Conservation (phyloP, 2,329 filamentous ascomycete species). For the Hansfordia pulvinata region DNA sequence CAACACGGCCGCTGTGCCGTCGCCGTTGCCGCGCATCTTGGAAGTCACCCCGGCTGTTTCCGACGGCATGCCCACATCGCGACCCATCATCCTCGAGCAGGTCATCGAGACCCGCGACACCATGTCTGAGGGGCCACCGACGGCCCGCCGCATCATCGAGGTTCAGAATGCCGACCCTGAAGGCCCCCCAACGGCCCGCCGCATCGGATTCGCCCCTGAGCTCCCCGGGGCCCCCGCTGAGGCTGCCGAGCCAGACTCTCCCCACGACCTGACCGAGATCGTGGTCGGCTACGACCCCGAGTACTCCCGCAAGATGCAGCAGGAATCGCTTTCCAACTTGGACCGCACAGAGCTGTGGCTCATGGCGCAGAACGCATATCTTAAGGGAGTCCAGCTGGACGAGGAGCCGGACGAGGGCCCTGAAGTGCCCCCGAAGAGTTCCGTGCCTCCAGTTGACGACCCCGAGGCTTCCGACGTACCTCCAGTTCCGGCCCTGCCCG, state of each 20-base stretch:
- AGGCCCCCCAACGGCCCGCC: constrained; percentile 14
- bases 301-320: constrained; percentile 61
- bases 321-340: constrained; percentile 57
- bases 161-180: constrained; percentile 13
- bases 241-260: constrained; percentile 22
- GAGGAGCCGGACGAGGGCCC: constrained; percentile 22
- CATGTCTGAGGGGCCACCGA: constrained; percentile 22
- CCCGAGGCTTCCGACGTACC: constrained; percentile 14
- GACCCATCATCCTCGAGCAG: constrained; percentile 30
- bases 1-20: constrained; percentile 19
- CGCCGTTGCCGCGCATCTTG: constrained; percentile 34
- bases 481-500: constrained; percentile 9
- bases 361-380: constrained; percentile 64
- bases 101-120: constrained; percentile 20
- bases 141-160: constrained; percentile 12
- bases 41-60: constrained; percentile 41
- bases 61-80: constrained; percentile 54
- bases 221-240: constrained; percentile 5
- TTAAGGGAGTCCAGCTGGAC: constrained; percentile 50
- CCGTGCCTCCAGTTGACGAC: constrained; percentile 18
- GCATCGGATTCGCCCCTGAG: constrained; percentile 12
- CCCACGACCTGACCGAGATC: constrained; percentile 43
- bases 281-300: constrained; percentile 59
- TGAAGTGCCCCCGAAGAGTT: constrained; percentile 20
- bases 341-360: constrained; percentile 84